Evolutionary conservation across 1,139 yeast species (phyloP).

Genomic region (Ogataea hybrid): DNA sequence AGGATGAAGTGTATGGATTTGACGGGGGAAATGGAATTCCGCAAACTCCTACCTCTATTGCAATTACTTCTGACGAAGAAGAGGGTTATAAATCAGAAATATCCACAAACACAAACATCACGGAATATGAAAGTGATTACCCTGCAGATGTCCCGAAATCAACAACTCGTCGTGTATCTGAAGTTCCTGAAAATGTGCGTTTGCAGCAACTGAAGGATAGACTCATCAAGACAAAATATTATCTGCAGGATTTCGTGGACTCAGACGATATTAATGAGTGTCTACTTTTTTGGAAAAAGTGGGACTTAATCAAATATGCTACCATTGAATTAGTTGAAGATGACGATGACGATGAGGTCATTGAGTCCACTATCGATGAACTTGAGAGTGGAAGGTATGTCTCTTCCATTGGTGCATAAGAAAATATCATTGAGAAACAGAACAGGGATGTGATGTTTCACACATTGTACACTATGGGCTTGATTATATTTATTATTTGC

Average conservation of each 20-base stretch:
- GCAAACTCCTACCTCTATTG: constrained; percentile 29
- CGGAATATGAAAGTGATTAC: constrained; percentile 62
- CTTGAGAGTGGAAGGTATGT: constrained; percentile 75
- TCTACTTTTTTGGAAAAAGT: constrained; percentile 77
- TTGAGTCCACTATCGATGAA: constrained; percentile 78
- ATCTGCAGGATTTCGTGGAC: constrained; percentile 77
- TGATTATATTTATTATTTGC: constrained; percentile 9
- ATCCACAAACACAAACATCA: constrained; percentile 55
- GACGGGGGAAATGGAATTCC: constrained; percentile 25
- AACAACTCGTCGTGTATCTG: constrained; percentile 36
- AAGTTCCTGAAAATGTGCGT: constrained; percentile 61
- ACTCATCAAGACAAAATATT: constrained; percentile 82
- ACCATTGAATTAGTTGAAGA: constrained; percentile 91
- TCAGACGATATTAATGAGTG: constrained; percentile 55
- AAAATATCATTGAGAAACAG: constrained; percentile 2
- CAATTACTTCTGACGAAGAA: constrained; percentile 31
- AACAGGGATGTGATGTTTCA: constrained; percentile 4
- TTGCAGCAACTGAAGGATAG: constrained; percentile 82
- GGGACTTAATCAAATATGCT: constrained; percentile 92
- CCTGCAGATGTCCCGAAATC: constrained; percentile 26
- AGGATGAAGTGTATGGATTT: constrained; percentile 71
- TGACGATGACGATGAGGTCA: constrained; percentile 73
- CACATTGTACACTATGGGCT: constrained; percentile 12
- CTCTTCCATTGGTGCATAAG: constrained; percentile 24
- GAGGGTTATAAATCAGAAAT: constrained; percentile 35